These are phyloP conservation scores for Heracleum sosnowskyi DNA, from an alignment of 129 eudicot genomes.

Conservation along the genomic window DNA sequence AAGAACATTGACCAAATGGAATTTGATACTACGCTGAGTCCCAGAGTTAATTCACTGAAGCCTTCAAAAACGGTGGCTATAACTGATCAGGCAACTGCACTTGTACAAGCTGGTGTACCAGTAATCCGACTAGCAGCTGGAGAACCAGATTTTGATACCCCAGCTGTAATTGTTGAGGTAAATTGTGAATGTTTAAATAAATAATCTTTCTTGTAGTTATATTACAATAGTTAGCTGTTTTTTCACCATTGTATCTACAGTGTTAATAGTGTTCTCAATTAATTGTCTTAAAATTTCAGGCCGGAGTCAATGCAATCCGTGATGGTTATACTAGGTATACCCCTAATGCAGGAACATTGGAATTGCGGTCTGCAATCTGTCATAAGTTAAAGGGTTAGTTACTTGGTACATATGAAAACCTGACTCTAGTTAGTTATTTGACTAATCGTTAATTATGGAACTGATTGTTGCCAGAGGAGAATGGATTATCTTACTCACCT, in stretches of 20 bases:
- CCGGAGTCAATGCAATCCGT: constrained; percentile 84
- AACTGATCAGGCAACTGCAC: constrained; percentile 88
- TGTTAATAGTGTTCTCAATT: background rate
- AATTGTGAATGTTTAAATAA: background rate
- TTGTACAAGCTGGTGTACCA: constrained; percentile 97
- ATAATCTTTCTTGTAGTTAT: background rate
- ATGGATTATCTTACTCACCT: constrained; percentile 73
- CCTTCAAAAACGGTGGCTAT: constrained; percentile 94
- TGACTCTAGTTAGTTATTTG: background rate
- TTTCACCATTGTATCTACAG: background rate
- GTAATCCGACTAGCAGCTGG: constrained; percentile 92
- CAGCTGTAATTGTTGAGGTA: constrained; percentile 75
- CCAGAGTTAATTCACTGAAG: constrained; percentile 84
- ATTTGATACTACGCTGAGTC: constrained; percentile 68
- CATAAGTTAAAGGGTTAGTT: constrained; percentile 70
- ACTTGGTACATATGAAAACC: background rate
- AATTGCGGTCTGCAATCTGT: constrained; percentile 81
- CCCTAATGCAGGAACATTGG: constrained; percentile 93
- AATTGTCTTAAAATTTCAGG: constrained; percentile 31
- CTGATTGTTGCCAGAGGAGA: constrained; percentile 54
- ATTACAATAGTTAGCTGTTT: background rate
- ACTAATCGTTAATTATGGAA: background rate
- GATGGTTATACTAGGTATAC: constrained; percentile 91
- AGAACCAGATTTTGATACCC: constrained; percentile 98
- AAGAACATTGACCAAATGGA: constrained; percentile 44